Evolutionary conservation across 2,329 filamentous ascomycete genomes (phyloP).

Genomic region (Colletotrichum scovillei): DNA sequence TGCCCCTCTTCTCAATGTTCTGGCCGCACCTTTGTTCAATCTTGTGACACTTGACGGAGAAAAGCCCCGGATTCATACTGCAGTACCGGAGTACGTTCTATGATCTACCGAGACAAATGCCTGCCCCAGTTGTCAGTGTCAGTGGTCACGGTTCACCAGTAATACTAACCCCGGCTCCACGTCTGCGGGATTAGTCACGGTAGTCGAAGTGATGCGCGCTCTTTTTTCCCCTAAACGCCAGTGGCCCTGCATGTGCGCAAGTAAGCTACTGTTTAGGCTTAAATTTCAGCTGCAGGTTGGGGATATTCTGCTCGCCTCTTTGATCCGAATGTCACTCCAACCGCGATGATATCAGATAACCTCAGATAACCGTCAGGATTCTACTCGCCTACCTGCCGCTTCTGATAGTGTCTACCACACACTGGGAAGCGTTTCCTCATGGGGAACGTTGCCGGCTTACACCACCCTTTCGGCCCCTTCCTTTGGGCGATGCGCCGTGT

Average conservation of each 20-base stretch:
- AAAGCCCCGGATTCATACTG: constrained; percentile 18
- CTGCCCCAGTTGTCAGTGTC: not conserved
- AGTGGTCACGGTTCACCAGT: no score
- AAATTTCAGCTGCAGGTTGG: not conserved
- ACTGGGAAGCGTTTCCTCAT: constrained; percentile 7
- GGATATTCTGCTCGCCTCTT: not conserved
- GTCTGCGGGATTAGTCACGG: not conserved
- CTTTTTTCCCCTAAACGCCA: not conserved
- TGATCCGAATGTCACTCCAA: not conserved
- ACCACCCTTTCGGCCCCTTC: not conserved
- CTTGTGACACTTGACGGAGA: constrained; percentile 6
- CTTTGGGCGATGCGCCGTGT: not conserved
- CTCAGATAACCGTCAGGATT: not conserved
- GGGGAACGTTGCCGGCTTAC: not conserved
- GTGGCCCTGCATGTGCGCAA: not conserved
- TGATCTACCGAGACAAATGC: constrained; percentile 28
- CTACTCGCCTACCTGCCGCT: constrained; percentile 14
- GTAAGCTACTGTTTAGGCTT: constrained; percentile 9
- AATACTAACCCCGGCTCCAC: not conserved
- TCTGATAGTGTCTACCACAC: not conserved
- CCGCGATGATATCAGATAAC: constrained; percentile 5
- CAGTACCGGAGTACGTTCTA: constrained; percentile 20
- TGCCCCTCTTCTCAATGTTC: not conserved
- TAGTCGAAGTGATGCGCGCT: not conserved
- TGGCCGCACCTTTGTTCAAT: not conserved